Evolutionary conservation across 345 rosid species (phyloP), one percentile per base, ranked within the genome.

Genomic region (Pistacia atlantica): DNA sequence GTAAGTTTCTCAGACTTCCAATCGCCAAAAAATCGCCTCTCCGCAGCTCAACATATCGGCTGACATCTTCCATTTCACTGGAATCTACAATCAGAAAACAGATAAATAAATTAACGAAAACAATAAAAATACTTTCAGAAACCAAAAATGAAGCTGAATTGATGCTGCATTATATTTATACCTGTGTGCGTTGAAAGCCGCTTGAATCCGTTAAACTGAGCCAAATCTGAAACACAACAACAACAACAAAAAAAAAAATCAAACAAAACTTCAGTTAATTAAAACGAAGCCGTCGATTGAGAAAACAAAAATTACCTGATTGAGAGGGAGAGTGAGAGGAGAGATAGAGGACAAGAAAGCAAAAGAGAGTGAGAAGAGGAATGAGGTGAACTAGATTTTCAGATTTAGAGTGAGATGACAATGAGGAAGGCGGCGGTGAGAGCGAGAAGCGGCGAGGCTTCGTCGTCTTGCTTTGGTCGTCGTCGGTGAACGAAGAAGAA

Each of bases 311-410:
- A 35, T 33, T 82, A 92, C 98, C 96, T 76, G 93, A 84, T 70
- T 81, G 95, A 16, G 97, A 87, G 1, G 99, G 98, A 78, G 65
- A 78, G 83, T 93, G 92, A 28, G 99, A 95, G 84, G 89, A 87
- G 74, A 95, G 88, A 78, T 87, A 93, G 73, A 95, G 98, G 67
- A 93, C 80, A 79, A 95, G 80, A 77, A 95, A 89, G 83, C 99
- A 95, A 80, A 87, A 13, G 70, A 95, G 78, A 79, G 93, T 90
- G 74, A 95, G 92, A 54, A 95, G 70, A 0, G 99, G 99, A 57
- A 95, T 91, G 57, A 93, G 80, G 89, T 95, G 99, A n/a, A 95
- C 78, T 72, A 93, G 84, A 70, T 85, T 90, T 83, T 87, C 92
- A 22, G 86, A 93, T 6, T 79, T 82, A 22, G 85, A 65, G 18